Evolutionary conservation across 1,139 yeast species (phyloP).

Genomic region (Magnusiomyces sp.): DNA sequence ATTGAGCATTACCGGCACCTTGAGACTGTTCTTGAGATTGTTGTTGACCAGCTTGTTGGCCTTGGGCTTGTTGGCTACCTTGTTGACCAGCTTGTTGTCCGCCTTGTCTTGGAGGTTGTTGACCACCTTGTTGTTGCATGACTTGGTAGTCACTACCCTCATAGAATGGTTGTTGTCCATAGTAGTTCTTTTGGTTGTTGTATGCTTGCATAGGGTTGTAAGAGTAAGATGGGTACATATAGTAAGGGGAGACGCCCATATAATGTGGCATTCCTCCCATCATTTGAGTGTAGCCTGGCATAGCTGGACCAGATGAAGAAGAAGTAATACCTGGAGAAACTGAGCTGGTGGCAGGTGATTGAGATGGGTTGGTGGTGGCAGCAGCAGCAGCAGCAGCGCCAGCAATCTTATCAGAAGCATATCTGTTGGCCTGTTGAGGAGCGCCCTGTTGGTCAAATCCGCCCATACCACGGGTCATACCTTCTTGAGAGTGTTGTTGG

Average conservation of each 20-base stretch:
- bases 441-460: constrained; percentile 9
- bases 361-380: constrained; percentile 4
- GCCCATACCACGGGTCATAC: constrained; percentile 6
- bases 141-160: constrained; percentile 1
- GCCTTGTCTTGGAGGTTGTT: constrained; percentile 14
- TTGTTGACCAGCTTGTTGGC: constrained; percentile 15
- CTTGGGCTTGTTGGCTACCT: constrained; percentile 16
- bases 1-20: constrained; percentile 15
- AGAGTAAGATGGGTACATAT: constrained; percentile 3
- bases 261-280: no score
- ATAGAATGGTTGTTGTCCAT: constrained; percentile 2
- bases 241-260: neutral
- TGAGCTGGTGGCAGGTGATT: constrained; percentile 4
- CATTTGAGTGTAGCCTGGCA: neutral
- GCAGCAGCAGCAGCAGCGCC: constrained; percentile 2
- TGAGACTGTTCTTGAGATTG: constrained; percentile 17
- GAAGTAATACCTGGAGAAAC: constrained; percentile 3
- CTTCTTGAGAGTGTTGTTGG: constrained; percentile 16
- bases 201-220: constrained; percentile 25
- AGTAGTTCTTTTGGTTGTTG: constrained; percentile 11
- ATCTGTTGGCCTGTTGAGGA: constrained; percentile 9
- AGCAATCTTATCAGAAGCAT: constrained; percentile 6
- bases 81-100: constrained; percentile 15
- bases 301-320: constrained; percentile 2
- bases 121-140: constrained; percentile 11